A percentile compares a stretch with the other conserved stretches of the same genome.
These are phyloP conservation scores for Euphrasia arctica DNA, from an alignment of 305 asterid species.

Conservation along the genomic window DNA sequence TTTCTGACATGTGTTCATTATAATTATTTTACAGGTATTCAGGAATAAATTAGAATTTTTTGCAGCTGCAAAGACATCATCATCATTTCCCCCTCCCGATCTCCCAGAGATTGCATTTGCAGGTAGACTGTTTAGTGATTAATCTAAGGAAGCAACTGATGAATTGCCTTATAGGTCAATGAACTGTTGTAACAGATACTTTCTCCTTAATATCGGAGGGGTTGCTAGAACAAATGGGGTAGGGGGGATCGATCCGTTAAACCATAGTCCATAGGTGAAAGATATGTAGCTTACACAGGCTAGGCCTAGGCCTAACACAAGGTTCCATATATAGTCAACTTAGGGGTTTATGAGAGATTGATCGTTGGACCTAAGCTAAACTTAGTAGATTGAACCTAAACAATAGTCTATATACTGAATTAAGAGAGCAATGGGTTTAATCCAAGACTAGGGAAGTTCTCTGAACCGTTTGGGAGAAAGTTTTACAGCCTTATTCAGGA, in stretches of 20 bases:
- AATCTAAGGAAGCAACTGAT: slow-evolving; percentile 9
- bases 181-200: no score
- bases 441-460: slow-evolving; percentile 1
- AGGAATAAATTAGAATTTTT: slow-evolving; percentile 83
- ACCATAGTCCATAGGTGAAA: no score
- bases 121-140: slow-evolving; percentile 42
- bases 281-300: no score
- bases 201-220: no score
- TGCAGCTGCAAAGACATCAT: slow-evolving; percentile 94
- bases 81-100: slow-evolving; percentile 86
- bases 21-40: slow-evolving; percentile 58
- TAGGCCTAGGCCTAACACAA: no score
- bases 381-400: no score
- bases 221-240: no score
- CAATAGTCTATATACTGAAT: background rate
- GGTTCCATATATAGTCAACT: no score
- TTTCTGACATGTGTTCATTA: slow-evolving; percentile 22
- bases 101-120: slow-evolving; percentile 99
- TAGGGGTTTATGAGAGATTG: no score
- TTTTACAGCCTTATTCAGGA: slow-evolving; percentile 17
- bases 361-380: no score
- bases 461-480: slow-evolving; percentile 13
- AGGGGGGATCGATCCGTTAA: no score
- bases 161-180: background rate
- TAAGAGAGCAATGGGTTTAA: background rate